Conservation (phyloP, 192 early-diverging fungal genomes). For the Diversispora eburnea region DNA sequence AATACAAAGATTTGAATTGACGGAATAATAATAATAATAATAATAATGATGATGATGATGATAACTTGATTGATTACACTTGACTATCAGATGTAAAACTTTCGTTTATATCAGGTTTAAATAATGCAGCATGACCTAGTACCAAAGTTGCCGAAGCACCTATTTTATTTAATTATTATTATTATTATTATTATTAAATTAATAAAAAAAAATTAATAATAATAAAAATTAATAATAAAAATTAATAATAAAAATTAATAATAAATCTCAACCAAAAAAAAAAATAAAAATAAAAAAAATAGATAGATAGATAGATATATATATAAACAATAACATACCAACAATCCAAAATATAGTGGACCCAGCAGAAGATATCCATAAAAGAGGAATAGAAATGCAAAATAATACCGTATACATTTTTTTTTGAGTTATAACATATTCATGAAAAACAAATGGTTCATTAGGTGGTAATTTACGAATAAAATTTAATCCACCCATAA, state of each 20-base stretch:
- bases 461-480: constrained; percentile 46
- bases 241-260: background rate
- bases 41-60: too few relatives aligned
- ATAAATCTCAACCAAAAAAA: background rate
- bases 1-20: too few relatives aligned
- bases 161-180: constrained; percentile 14
- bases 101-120: constrained; percentile 54
- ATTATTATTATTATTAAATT: background rate
- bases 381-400: constrained; percentile 43
- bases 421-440: constrained; percentile 31
- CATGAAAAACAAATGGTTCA: constrained; percentile 29
- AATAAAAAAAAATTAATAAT: background rate
- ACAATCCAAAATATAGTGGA: constrained; percentile 60
- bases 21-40: too few relatives aligned
- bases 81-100: constrained; percentile 41
- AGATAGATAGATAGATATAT: too few relatives aligned
- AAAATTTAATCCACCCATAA: constrained; percentile 46
- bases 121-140: constrained; percentile 53
- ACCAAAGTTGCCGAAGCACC: constrained; percentile 56
- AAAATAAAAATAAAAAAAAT: background rate
- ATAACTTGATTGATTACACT: too few relatives aligned
- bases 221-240: background rate
- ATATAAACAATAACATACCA: constrained; percentile 34
- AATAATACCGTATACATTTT: constrained; percentile 47
- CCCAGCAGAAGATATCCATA: constrained; percentile 50